A percentile compares a stretch with the other conserved stretches of the same genome.
phyloP scores from a whole-genome alignment of 257 asterid species.

The Solanum chilense region DNA sequence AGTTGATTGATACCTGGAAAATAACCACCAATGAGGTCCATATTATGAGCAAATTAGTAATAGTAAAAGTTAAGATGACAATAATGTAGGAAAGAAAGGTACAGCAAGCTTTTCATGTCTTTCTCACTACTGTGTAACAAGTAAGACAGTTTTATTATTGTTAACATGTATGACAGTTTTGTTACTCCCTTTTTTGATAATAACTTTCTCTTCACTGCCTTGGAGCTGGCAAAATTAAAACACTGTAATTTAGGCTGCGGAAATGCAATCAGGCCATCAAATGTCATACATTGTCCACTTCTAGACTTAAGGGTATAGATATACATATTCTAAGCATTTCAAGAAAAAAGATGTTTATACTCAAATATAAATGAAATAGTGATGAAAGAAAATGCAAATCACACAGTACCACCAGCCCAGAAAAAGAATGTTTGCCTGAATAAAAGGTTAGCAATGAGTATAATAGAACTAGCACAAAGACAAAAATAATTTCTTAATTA shows the following conservation, averaged over 20 bases:
- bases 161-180: not conserved
- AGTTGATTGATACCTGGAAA: constrained; percentile 84
- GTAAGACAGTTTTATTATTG: not conserved
- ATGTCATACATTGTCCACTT: not conserved
- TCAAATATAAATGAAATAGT: not conserved
- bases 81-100: not conserved
- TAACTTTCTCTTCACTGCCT: not conserved
- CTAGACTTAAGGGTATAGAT: not conserved
- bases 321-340: not conserved
- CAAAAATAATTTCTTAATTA: not conserved
- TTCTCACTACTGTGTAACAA: not conserved
- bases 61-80: not conserved
- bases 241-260: not conserved
- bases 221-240: not conserved
- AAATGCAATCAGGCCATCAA: not conserved
- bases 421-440: not conserved
- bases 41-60: not conserved
- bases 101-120: not conserved
- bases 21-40: not conserved
- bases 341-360: not conserved
- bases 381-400: not conserved
- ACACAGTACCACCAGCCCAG: not conserved
- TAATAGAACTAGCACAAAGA: not conserved
- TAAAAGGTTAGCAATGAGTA: not conserved
- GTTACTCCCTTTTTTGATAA: not conserved